phyloP scores from a whole-genome alignment of 768 basidiomycete genomes.

The Pleurotus pulmonarius region DNA sequence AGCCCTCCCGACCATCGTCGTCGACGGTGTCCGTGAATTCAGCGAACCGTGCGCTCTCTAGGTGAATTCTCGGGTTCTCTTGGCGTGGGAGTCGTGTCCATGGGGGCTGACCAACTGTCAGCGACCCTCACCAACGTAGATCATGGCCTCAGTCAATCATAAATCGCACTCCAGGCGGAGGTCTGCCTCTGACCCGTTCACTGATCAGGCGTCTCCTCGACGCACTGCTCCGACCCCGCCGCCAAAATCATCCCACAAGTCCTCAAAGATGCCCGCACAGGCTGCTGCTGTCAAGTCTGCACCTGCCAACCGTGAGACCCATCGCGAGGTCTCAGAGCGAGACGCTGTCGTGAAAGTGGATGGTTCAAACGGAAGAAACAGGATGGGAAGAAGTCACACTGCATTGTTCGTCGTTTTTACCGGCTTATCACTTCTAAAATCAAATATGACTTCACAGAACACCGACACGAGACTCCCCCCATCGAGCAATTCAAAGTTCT shows the following conservation, averaged over 20 bases:
- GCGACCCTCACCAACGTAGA: conserved; percentile 7
- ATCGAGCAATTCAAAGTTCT: conserved; percentile 18
- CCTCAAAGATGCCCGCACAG: conserved; percentile 28
- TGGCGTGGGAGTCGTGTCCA: neutral
- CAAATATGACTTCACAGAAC: neutral
- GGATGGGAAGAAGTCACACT: conserved; percentile 59
- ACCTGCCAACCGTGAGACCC: conserved; percentile 23
- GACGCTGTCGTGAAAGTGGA: conserved; percentile 55
- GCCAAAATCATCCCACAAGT: conserved; percentile 25
- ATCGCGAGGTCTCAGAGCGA: conserved; percentile 53
- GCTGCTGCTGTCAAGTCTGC: conserved; percentile 24
- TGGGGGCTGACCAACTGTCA: neutral
- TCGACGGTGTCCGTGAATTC: too few species aligned
- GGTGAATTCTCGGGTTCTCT: neutral
- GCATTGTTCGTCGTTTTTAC: conserved; percentile 35
- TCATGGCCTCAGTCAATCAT: conserved; percentile 29
- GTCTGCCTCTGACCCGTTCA: conserved; percentile 53
- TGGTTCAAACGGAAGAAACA: conserved; percentile 39
- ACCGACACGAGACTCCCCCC: conserved; percentile 15
- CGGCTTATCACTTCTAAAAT: conserved; percentile 7
- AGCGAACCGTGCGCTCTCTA: too few species aligned
- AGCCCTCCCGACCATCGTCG: neutral
- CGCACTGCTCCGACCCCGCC: conserved; percentile 29
- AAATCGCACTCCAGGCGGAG: conserved; percentile 33
- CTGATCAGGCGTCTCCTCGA: conserved; percentile 28